Base-by-base conservation (phyloP, 176 grass and related monocot species). In the Musa beccarii region DNA sequence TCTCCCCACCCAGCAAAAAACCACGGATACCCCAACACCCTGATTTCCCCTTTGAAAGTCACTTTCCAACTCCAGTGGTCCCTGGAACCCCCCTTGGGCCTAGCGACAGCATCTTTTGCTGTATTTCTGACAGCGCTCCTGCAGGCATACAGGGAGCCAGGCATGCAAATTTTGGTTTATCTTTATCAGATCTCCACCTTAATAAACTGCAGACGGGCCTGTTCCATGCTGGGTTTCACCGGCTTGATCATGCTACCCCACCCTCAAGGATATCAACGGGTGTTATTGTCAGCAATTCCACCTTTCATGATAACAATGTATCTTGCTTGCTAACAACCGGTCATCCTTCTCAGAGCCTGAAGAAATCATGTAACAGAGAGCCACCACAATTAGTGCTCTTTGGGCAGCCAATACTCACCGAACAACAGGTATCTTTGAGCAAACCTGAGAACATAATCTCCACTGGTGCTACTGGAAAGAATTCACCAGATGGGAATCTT, bases 61-160 rank as follows among this genome's bases (percentile, higher is more conserved):
- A 84, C 71, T 66, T 88, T 63, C 70, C 82, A 61, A 69, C 21
- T 66, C 65, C 78, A 11, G 34, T 51, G 28, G 82, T 81, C 75
- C 64, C 59, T 15, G 28, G 13, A 34, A 72, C 11, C 69, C 71
- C 74, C 6, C 69, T 77, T 15, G 21, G 16, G 21, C 43, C 66
- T 11, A 63, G 80, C 24, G 63, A 74, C 55, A 68, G 76, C 81
- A 87, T 85, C 55, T 71, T 88, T 51, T 71, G 81, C 83, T 84
- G 80, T 75, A 84, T 92, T 73, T 87, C 83, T 66, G 84, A 88
- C 80, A 66, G 80, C 49, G 82, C 85, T 92, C 74, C 87, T 70
- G 85, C 85, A 88, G 87, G 93, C 87, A 92, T 96, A 86, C 93
- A 96, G 93, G 93, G 93, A 90, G 87, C 89, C 93, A 96, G 93